Base-by-base conservation (phyloP, 2,329 filamentous ascomycete genomes). In the Trichoderma asperellum region DNA sequence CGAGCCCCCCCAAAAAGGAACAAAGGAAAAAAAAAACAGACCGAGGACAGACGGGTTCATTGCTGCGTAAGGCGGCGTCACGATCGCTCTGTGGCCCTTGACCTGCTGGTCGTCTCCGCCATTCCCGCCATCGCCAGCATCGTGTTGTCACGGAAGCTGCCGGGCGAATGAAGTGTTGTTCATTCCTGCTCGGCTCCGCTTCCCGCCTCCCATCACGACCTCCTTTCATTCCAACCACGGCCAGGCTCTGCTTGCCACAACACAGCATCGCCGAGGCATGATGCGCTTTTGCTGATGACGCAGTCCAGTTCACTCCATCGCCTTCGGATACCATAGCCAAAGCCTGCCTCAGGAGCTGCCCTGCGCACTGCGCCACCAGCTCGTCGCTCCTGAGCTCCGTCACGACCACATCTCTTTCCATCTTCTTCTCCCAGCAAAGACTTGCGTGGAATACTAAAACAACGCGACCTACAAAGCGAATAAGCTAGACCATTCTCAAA, bases 221-320 rank as follows among this genome's bases (percentile, higher is more conserved):
- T 69, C 56, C 68, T 68, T 70, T 64, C 74, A 75, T 75, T 75
- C 73, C 73, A 74, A 68, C 70, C 72, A 67, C 71, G 70, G 67
- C 62, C 64, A 37, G 47, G 65, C 63, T 40, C 63, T 56, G 61
- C 69, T 68, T 70, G 40, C 47, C 65, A 71, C 49, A 73, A 70
- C 74, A 74, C 69, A 74, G 68, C 32, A 74, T 71, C 73, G 70
- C 47, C 56, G 34, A 69, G 55, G 62, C 68, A 68, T 66, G 67
- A 60, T 35, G 37, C 53, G 21, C 35, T 64, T 60, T 71, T 71
- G 68, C 68, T 71, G 53, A 61, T 52, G 68, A 62, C 43, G 35
- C 57, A 61, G 37, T 68, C 18, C 40, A 43, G 40, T 43, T 43
- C 53, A 52, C 35, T 55, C 35, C 68, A 61, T 52, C 58, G 71